Evolutionary conservation across 305 asterid genomes (phyloP).

Genomic region (Solanum chacoense): DNA sequence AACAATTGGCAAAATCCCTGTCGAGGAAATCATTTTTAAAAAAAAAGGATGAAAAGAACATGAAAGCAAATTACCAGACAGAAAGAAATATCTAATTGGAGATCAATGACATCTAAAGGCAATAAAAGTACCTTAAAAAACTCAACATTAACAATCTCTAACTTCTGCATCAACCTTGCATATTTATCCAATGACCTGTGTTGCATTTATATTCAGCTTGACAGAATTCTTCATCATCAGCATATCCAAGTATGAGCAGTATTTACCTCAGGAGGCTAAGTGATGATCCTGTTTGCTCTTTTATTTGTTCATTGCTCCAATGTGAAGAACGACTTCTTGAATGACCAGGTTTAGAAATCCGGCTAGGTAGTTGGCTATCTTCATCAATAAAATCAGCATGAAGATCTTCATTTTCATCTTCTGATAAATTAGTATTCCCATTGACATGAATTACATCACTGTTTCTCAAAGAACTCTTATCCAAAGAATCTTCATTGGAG

Average conservation of each 20-base stretch:
- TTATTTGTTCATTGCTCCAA: slow-evolving; percentile 52
- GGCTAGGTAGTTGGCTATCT: slow-evolving; percentile 99
- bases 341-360: slow-evolving; percentile 54
- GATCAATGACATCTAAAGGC: slow-evolving; percentile 5
- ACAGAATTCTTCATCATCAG: slow-evolving; percentile 6
- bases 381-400: slow-evolving; percentile 99
- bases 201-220: slow-evolving; percentile 22
- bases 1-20: slow-evolving; percentile 96
- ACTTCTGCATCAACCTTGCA: slow-evolving; percentile 95
- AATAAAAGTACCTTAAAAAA: slow-evolving; percentile 60
- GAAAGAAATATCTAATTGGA: slow-evolving; percentile 2
- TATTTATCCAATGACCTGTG: slow-evolving; percentile 95
- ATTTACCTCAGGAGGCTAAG: slow-evolving; percentile 77
- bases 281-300: slow-evolving; percentile 85
- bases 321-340: slow-evolving; percentile 45
- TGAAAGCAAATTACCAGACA: neutral
- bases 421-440: slow-evolving; percentile 49
- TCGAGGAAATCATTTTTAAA: neutral
- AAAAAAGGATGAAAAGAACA: neutral
- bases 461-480: slow-evolving; percentile 26
- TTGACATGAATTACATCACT: slow-evolving; percentile 41
- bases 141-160: slow-evolving; percentile 83
- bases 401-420: slow-evolving; percentile 99
- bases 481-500: slow-evolving; percentile 19
- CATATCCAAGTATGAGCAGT: slow-evolving; percentile 12